Conservation (phyloP, 768 basidiomycete species). For the Boletus coccyginus region DNA sequence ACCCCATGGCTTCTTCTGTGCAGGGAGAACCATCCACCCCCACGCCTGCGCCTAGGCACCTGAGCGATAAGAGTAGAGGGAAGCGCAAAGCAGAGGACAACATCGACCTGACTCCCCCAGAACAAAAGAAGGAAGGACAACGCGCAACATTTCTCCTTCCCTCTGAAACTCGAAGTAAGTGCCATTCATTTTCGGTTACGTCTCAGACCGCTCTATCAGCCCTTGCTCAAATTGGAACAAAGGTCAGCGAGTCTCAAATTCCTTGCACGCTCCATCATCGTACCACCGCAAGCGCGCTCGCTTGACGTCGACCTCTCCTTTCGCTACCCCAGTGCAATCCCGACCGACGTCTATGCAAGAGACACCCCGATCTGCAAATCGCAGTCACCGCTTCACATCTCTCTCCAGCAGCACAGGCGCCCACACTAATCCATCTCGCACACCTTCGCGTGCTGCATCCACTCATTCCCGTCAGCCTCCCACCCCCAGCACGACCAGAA, state of each 20-base stretch:
- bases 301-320: constrained; percentile 42
- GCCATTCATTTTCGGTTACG: constrained; percentile 7
- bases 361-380: constrained; percentile 17
- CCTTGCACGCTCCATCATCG: constrained; percentile 66
- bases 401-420: constrained; percentile 36
- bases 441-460: constrained; percentile 38
- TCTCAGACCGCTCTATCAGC: constrained; percentile 21
- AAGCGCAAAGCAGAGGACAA: constrained; percentile 78
- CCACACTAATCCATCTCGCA: constrained; percentile 26
- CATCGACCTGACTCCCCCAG: constrained; percentile 66
- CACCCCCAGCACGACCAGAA: constrained; percentile 26
- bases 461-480: constrained; percentile 31
- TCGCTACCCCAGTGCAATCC: constrained; percentile 31
- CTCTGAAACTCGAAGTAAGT: constrained; percentile 56
- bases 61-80: constrained; percentile 43
- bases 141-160: constrained; percentile 62
- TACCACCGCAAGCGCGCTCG: constrained; percentile 71
- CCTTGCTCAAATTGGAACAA: constrained; percentile 24
- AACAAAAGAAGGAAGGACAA: constrained; percentile 48
- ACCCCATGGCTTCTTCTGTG: constrained; percentile 12
- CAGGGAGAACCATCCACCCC: constrained; percentile 32
- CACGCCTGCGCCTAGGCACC: constrained; percentile 31
- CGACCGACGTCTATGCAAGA: constrained; percentile 31
- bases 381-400: constrained; percentile 25
- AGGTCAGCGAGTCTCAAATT: constrained; percentile 55